A percentile compares a stretch with the other conserved stretches of the same genome.
phyloP scores from a whole-genome alignment of 305 asterid genomes.

The Fraxinus dipetala region DNA sequence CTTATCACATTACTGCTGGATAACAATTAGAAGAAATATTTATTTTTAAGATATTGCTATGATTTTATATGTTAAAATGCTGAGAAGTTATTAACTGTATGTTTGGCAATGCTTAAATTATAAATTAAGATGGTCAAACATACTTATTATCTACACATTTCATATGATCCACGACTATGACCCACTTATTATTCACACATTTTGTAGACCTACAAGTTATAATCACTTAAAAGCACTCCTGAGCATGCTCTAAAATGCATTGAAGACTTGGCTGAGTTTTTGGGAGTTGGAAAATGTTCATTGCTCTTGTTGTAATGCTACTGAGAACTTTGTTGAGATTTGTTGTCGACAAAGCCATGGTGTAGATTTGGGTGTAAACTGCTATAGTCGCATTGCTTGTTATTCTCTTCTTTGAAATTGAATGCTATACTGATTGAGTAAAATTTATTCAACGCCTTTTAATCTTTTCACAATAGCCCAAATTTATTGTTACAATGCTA shows the following conservation, averaged over 20 bases:
- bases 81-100: background rate
- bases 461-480: background rate
- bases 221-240: background rate
- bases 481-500: background rate
- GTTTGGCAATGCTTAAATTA: background rate
- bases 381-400: background rate
- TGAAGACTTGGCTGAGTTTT: background rate
- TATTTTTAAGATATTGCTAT: background rate
- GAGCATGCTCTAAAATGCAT: background rate
- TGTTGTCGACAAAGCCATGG: background rate
- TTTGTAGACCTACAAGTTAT: background rate
- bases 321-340: background rate
- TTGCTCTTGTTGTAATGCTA: background rate
- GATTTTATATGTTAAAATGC: background rate
- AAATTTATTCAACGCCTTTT: background rate
- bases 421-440: background rate
- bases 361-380: background rate
- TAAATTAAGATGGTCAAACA: background rate
- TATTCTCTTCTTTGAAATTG: background rate
- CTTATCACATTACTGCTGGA: background rate
- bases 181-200: background rate
- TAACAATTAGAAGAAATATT: background rate
- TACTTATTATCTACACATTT: background rate
- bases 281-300: background rate
- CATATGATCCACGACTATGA: background rate